Base-by-base conservation (phyloP, 176 grass and related monocot species). In the Cenchrus fungigraminus region DNA sequence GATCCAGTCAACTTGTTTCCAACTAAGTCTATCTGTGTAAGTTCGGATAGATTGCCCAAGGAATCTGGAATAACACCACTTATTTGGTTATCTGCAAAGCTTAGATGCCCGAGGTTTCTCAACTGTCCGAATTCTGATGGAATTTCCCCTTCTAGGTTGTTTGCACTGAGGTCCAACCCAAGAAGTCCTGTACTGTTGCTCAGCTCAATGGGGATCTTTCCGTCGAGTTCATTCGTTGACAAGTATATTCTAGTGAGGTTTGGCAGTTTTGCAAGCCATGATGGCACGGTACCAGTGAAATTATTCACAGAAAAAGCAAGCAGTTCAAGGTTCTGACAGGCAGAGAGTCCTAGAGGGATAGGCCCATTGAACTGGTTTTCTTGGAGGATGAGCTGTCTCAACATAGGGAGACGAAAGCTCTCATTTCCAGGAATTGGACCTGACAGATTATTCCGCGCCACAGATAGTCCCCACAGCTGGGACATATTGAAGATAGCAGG, bases 401-500 rank as follows among this genome's bases (percentile, higher is more conserved):
- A 29, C 71, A 80, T 59, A n/a, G 88, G 88, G 47, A 90, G 88
- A 4, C 79, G 52, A 53, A 86, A 74, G 10, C 74, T 86, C 28
- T 61, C 59, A 11, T 90, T 86, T 72, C 74, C 84, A 43, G 89
- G 84, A 62, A 90, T 72, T 0, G 42, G 20, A 37, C 89, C 89
- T 49, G 80, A 79, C 31, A 91, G 72, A 32, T 69, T 85, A 58
- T 91, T 91, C 70, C 63, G 60, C 29, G 15, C 0, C 7, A 91
- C 65, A 19, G 1, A 5, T 60, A 88, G 28, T 42, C 0, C 14
- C 46, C 64, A 70, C 37, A 88, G 58, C 16, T 28, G 9, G 66
- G 89, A 88, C 73, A 78, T 71, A 58, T 88, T 91, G 65, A 88
- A 87, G 62, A 88, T 71, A 55, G 71, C 34, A 66, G 82, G 76